Base-by-base conservation (phyloP, 768 basidiomycete species). In the Arthromyces matolae region DNA sequence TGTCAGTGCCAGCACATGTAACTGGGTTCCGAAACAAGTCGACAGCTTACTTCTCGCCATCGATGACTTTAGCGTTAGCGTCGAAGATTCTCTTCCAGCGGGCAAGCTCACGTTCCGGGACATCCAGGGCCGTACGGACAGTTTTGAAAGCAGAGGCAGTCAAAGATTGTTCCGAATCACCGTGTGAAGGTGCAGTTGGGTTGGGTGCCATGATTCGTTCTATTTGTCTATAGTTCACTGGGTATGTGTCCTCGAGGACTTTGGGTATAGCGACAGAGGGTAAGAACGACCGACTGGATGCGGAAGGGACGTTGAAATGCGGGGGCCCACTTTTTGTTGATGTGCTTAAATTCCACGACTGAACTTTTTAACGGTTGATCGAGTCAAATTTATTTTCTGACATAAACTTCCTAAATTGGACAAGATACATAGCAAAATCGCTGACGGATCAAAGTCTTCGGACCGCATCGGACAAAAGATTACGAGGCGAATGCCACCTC, bases 81-180 rank as follows among this genome's bases (percentile, higher is more conserved):
- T 96, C 93, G 66, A 96, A 97, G 2, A 81, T 83, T 59, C 91
- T 78, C 63, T 80, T 81, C 94, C 94, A 97, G 54, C 89, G 81
- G 65, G 80, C 87, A 41, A 93, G 70, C 68, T 97, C 93, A 59
- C 66, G 84, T 64, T 95, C 92, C 28, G 84, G 88, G 24, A 82
- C 72, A 24, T 82, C 67, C 34, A 92, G 77, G 16, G 76, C 86
- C 49, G 73, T 80, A 57, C 85, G 82, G 49, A 90, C 83, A 36
- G 73, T 76, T 55, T 79, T 75, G 48, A 92, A 56, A 27, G 85
- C 80, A 36, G 80, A 71, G 25, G 75, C 71, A 4, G 77, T 67
- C 32, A 78, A 57, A 16, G 79, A 74, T 8, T 60, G 62, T 49
- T 75, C 70, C 34, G 79, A 63, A 59, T 86, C 87, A 50, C 75